Conservation (phyloP, 306 rosid species). For the Inga oerstediana region DNA sequence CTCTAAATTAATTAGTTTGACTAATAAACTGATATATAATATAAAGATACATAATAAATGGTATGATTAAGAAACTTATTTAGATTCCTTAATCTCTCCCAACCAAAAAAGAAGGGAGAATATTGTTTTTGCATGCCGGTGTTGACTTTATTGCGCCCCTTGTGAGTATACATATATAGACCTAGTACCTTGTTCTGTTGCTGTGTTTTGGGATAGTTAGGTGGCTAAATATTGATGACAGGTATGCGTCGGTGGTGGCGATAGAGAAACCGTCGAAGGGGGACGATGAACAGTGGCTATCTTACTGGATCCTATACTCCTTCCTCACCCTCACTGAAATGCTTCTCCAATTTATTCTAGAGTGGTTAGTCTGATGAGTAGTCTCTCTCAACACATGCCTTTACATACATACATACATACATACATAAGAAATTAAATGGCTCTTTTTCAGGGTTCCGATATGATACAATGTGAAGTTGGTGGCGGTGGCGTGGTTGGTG, state of each 20-base stretch:
- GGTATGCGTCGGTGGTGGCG: conserved; percentile 94
- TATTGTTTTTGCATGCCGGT: conserved; percentile 60
- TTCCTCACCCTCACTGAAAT: conserved; percentile 86
- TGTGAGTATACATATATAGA: conserved; percentile 51
- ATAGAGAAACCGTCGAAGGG: conserved; percentile 73
- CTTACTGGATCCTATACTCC: conserved; percentile 94
- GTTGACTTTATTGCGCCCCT: conserved; percentile 73
- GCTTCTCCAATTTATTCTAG: conserved; percentile 63
- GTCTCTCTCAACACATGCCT: no score
- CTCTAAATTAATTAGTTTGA: no score
- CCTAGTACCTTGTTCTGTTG: not conserved
- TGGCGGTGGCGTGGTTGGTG: conserved; percentile 85
- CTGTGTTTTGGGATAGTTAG: not conserved
- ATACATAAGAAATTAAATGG: no score
- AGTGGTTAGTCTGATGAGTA: conserved; percentile 28
- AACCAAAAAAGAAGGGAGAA: no score
- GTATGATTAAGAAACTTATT: no score
- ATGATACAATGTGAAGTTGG: conserved; percentile 83
- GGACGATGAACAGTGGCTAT: conserved; percentile 93
- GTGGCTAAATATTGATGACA: not conserved
- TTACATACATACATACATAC: no score
- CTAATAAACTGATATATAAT: no score
- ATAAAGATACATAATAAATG: no score
- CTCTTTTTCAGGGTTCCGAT: conserved; percentile 51
- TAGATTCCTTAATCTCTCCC: no score